Percentiles rank a stretch among this genome's conserved stretches.
Conservation (phyloP, 2,329 filamentous ascomycete species). For the Nakataea oryzae region DNA sequence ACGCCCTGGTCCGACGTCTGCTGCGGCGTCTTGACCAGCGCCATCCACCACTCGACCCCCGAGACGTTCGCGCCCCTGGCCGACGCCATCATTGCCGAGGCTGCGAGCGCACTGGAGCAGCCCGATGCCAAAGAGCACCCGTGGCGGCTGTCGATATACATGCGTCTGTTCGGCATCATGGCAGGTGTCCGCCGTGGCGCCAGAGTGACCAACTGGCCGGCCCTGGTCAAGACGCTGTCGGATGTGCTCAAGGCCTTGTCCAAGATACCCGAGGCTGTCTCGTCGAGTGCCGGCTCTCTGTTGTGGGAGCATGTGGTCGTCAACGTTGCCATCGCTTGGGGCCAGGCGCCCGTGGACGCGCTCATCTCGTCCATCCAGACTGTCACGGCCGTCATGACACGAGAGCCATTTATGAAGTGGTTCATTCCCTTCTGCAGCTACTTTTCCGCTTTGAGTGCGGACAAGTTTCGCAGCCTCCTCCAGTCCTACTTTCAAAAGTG, state of each 20-base stretch:
- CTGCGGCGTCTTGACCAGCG: slow-evolving; percentile 66
- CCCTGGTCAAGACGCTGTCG: slow-evolving; percentile 46
- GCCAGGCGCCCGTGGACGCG: slow-evolving; percentile 68
- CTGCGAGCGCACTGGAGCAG: slow-evolving; percentile 26
- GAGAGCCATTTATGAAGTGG: slow-evolving; percentile 54
- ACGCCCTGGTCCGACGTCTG: slow-evolving; percentile 54
- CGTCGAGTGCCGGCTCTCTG: slow-evolving; percentile 23
- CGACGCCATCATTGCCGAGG: slow-evolving; percentile 46
- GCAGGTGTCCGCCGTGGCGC: slow-evolving; percentile 74
- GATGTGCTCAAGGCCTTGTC: slow-evolving; percentile 39
- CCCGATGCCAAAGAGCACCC: slow-evolving; percentile 19
- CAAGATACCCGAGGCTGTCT: slow-evolving; percentile 23
- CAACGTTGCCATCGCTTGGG: slow-evolving; percentile 56
- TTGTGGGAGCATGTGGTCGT: slow-evolving; percentile 51
- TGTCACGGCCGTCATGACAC: slow-evolving; percentile 54
- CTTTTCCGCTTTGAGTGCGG: slow-evolving; percentile 61
- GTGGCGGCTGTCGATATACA: slow-evolving; percentile 34
- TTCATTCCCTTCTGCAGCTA: slow-evolving; percentile 83
- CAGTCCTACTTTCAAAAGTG: slow-evolving; percentile 73
- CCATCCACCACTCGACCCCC: slow-evolving; percentile 70
- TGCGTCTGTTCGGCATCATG: slow-evolving; percentile 55
- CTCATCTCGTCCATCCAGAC: slow-evolving; percentile 59
- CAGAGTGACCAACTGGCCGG: slow-evolving; percentile 62
- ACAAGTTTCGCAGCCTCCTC: slow-evolving; percentile 70
- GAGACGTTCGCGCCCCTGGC: slow-evolving; percentile 64